Percentiles rank a stretch among this genome's conserved stretches.
These are phyloP conservation scores for Pascua guehoae DNA, from an alignment of 1,284 basidiomycete species.

Conservation along the genomic window DNA sequence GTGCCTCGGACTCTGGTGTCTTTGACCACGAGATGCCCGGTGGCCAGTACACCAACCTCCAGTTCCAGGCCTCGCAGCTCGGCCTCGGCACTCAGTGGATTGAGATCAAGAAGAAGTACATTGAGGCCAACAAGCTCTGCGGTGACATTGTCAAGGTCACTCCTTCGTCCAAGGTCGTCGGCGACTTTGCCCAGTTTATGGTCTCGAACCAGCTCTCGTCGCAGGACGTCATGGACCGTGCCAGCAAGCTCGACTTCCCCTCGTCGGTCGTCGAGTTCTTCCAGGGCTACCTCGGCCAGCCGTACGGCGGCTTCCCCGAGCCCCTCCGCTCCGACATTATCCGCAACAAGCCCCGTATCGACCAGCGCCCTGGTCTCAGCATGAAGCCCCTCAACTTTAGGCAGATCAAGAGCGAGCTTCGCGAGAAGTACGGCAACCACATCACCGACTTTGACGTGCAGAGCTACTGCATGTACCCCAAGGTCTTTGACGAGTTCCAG, in stretches of 20 bases:
- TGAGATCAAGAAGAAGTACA: constrained; percentile 98
- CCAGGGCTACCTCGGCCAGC: constrained; percentile 96
- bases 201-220: constrained; percentile 88
- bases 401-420: constrained; percentile 88
- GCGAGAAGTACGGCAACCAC: constrained; percentile 89
- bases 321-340: constrained; percentile 87
- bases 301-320: constrained; percentile 97
- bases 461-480: constrained; percentile 68
- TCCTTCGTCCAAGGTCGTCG: constrained; percentile 97
- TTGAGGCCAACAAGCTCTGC: constrained; percentile 92
- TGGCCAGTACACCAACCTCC: constrained; percentile 82
- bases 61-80: constrained; percentile 98
- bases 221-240: constrained; percentile 79
- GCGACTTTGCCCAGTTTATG: constrained; percentile 99
- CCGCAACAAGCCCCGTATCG: constrained; percentile 88
- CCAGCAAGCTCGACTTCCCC: constrained; percentile 92
- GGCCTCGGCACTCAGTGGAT: constrained; percentile 97
- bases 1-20: constrained; percentile 92
- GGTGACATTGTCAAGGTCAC: constrained; percentile 99
- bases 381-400: constrained; percentile 90
- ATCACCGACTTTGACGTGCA: constrained; percentile 91
- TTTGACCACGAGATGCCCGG: constrained; percentile 99
- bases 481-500: constrained; percentile 98
- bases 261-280: constrained; percentile 94
- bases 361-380: constrained; percentile 82